phyloP scores from a whole-genome alignment of 2,329 filamentous ascomycete species.

The Trichophyton benhamiae region DNA sequence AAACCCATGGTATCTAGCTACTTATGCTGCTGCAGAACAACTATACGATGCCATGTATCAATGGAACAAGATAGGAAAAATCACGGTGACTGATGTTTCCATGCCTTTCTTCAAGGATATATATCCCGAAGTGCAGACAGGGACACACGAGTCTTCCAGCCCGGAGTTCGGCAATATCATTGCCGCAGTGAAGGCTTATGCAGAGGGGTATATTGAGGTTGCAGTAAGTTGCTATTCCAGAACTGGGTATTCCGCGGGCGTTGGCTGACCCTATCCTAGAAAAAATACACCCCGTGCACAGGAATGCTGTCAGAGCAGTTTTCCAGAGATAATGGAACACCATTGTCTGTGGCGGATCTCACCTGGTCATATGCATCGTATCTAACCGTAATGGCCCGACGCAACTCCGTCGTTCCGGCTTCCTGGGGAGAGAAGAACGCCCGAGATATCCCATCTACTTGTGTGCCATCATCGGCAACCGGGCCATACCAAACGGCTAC shows the following conservation, averaged over 20 bases:
- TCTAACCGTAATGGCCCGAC: constrained; percentile 26
- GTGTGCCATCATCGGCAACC: constrained; percentile 20
- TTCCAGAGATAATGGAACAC: constrained; percentile 23
- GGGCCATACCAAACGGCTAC: constrained; percentile 26
- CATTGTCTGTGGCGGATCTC: constrained; percentile 30
- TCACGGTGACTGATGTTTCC: constrained; percentile 53
- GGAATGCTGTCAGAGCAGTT: constrained; percentile 42
- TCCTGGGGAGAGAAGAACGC: constrained; percentile 25
- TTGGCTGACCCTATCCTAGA: background rate
- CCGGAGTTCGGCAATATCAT: constrained; percentile 35
- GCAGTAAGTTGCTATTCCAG: constrained; percentile 15
- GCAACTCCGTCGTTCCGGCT: constrained; percentile 22
- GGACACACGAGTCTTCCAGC: constrained; percentile 51
- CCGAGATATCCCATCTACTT: constrained; percentile 22
- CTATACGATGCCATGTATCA: constrained; percentile 63
- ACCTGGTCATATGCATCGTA: constrained; percentile 37
- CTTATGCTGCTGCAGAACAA: constrained; percentile 63
- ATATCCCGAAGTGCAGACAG: constrained; percentile 43
- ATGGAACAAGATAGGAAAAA: constrained; percentile 52
- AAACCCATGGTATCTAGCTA: constrained; percentile 69
- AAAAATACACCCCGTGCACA: constrained; percentile 41
- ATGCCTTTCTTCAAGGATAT: constrained; percentile 61
- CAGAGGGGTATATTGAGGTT: constrained; percentile 42
- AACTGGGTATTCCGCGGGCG: background rate
- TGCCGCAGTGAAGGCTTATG: constrained; percentile 49